Evolutionary conservation across 2,329 filamentous ascomycete genomes (phyloP).

Genomic region (Zymoseptoria pseudotritici): DNA sequence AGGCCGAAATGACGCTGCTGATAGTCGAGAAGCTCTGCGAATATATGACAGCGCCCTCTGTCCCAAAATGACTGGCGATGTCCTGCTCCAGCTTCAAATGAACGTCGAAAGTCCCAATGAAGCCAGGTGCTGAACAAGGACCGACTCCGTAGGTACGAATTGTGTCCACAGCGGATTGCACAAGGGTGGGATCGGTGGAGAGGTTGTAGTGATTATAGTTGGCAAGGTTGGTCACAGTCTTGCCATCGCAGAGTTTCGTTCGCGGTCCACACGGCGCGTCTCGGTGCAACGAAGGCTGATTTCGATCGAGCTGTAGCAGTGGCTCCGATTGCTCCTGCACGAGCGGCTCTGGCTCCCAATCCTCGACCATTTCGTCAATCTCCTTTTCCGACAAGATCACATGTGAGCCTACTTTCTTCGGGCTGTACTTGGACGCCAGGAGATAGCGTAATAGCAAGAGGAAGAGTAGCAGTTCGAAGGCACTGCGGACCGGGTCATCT

Average conservation of each 20-base stretch:
- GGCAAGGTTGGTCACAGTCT: slow-evolving; percentile 85
- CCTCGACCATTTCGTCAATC: slow-evolving; percentile 91
- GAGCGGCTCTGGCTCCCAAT: slow-evolving; percentile 91
- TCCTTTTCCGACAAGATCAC: slow-evolving; percentile 89
- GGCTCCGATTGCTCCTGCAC: slow-evolving; percentile 59
- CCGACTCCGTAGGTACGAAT: slow-evolving; percentile 92
- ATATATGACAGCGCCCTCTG: slow-evolving; percentile 84
- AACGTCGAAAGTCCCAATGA: slow-evolving; percentile 96
- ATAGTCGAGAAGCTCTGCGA: slow-evolving; percentile 94
- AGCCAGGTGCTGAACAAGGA: slow-evolving; percentile 90
- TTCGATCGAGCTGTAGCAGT: slow-evolving; percentile 76
- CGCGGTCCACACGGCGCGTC: slow-evolving; percentile 85
- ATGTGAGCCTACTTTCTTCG: slow-evolving; percentile 71
- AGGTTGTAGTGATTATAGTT: slow-evolving; percentile 98
- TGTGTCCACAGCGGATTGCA: slow-evolving; percentile 88
- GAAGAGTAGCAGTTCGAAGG: slow-evolving; percentile 85
- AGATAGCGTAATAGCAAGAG: slow-evolving; percentile 93
- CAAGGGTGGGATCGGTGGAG: slow-evolving; percentile 79
- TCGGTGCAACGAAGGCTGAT: slow-evolving; percentile 62
- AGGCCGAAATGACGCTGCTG: slow-evolving; percentile 87
- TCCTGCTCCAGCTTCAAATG: slow-evolving; percentile 94
- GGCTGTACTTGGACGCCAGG: slow-evolving; percentile 82
- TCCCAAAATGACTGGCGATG: slow-evolving; percentile 81
- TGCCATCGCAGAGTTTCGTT: slow-evolving; percentile 65
- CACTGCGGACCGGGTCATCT: slow-evolving; percentile 87